These are phyloP conservation scores for Neofusicoccum parvum DNA, from an alignment of 2,329 filamentous ascomycete species.

Conservation along the genomic window DNA sequence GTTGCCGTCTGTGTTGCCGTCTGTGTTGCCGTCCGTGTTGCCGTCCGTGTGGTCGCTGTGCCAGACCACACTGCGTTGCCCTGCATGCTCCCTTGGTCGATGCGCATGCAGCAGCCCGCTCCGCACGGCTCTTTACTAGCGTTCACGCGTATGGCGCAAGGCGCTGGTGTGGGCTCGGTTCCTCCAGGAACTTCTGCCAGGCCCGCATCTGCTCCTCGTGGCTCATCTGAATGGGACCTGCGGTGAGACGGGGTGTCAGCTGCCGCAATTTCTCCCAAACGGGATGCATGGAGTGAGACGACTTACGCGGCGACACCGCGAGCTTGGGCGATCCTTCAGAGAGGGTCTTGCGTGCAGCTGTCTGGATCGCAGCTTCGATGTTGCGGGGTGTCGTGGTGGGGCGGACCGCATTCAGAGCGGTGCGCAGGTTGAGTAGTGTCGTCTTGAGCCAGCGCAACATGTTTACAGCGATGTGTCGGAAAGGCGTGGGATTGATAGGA, in stretches of 20 bases:
- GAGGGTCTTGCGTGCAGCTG: neutral
- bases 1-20: too few species aligned
- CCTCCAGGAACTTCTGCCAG: conserved; percentile 7
- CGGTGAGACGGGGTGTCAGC: neutral
- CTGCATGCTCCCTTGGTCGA: neutral
- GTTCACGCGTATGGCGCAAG: conserved; percentile 17
- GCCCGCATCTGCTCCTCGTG: neutral
- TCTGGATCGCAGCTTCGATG: neutral
- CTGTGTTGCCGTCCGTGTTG: too few species aligned
- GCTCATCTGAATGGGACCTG: neutral
- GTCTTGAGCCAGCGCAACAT: conserved; percentile 6
- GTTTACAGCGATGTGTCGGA: neutral
- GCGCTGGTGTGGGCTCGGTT: conserved; percentile 17
- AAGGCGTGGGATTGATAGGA: neutral
- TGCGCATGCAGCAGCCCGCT: neutral
- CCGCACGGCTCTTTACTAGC: conserved; percentile 2
- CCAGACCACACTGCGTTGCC: neutral
- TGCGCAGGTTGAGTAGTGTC: neutral
- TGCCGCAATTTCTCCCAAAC: neutral
- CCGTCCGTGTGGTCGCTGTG: too few species aligned
- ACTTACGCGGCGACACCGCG: neutral
- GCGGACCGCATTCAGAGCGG: neutral
- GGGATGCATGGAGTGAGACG: neutral
- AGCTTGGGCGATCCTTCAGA: neutral
- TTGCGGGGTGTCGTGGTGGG: neutral